phyloP scores from a whole-genome alignment of 2,329 filamentous ascomycete species.

The Trichoderma koningiopsis region DNA sequence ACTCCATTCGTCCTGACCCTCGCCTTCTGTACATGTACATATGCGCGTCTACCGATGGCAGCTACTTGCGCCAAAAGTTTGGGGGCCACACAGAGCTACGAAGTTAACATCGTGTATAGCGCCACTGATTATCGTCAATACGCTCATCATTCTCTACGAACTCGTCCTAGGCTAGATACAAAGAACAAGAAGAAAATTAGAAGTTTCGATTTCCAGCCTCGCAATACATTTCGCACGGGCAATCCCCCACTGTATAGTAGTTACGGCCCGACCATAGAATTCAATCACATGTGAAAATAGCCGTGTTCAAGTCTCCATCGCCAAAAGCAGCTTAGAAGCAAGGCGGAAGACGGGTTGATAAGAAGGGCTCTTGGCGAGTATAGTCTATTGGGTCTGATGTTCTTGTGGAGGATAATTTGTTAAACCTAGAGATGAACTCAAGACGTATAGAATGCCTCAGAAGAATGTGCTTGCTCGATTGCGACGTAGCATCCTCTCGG shows the following conservation, averaged over 20 bases:
- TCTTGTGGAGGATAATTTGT: not conserved
- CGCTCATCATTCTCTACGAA: conserved; percentile 80
- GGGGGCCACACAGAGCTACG: too few relatives aligned
- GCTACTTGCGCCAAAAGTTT: not conserved
- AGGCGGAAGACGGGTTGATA: not conserved
- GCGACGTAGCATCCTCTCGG: not conserved
- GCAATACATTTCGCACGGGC: not conserved
- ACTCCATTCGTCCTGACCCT: not conserved
- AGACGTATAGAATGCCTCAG: not conserved
- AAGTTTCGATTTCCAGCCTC: conserved; percentile 4
- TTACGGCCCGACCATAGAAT: not conserved
- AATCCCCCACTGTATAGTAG: not conserved
- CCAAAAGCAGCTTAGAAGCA: not conserved
- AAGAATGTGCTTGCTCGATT: not conserved
- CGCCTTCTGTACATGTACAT: not conserved
- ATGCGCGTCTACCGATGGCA: not conserved
- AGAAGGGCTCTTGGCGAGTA: not conserved
- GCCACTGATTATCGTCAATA: conserved; percentile 82
- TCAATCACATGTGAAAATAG: too few relatives aligned
- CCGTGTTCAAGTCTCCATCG: not conserved
- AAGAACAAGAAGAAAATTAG: not conserved
- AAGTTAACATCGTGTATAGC: conserved; percentile 52
- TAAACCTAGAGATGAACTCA: not conserved
- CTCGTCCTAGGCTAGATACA: conserved; percentile 51
- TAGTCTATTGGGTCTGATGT: not conserved